Conservation (phyloP, 371 early-diverging fungal genomes). For the Cokeromyces recurvatus region DNA sequence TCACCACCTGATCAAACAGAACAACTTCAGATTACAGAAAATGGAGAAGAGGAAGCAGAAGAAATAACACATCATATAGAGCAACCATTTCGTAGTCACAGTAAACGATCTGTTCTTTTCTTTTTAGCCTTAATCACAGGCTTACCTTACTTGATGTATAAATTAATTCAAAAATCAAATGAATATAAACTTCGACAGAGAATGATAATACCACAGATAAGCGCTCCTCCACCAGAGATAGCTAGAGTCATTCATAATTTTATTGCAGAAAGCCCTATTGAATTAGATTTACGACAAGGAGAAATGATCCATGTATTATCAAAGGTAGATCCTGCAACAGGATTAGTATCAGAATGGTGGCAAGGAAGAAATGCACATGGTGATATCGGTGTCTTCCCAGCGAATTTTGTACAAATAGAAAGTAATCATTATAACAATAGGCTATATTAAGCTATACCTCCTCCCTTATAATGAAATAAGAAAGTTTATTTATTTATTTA, state of each 20-base stretch:
- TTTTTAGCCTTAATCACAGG: conserved; percentile 83
- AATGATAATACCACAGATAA: conserved; percentile 34
- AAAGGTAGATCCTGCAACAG: conserved; percentile 70
- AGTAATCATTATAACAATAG: no score
- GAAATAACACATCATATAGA: conserved; percentile 8
- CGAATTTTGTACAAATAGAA: conserved; percentile 70
- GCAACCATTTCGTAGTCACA: not conserved
- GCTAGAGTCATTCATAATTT: conserved; percentile 89
- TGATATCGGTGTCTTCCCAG: conserved; percentile 85
- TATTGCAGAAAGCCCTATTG: conserved; percentile 66
- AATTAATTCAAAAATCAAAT: conserved; percentile 57
- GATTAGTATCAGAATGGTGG: conserved; percentile 91
- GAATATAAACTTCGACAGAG: conserved; percentile 19
- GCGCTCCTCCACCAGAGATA: conserved; percentile 65
- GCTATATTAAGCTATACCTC: no score
- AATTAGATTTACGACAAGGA: conserved; percentile 78
- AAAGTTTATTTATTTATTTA: not conserved
- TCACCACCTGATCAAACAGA: conserved; percentile 56
- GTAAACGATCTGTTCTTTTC: conserved; percentile 65
- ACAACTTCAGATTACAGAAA: conserved; percentile 38
- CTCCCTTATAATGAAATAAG: not conserved
- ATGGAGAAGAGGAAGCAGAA: conserved; percentile 2
- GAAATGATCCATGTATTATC: conserved; percentile 82
- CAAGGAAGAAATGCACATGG: conserved; percentile 80
- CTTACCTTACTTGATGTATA: conserved; percentile 86